Base-by-base conservation (phyloP, 768 basidiomycete genomes). In the Naganishia vishniacii region DNA sequence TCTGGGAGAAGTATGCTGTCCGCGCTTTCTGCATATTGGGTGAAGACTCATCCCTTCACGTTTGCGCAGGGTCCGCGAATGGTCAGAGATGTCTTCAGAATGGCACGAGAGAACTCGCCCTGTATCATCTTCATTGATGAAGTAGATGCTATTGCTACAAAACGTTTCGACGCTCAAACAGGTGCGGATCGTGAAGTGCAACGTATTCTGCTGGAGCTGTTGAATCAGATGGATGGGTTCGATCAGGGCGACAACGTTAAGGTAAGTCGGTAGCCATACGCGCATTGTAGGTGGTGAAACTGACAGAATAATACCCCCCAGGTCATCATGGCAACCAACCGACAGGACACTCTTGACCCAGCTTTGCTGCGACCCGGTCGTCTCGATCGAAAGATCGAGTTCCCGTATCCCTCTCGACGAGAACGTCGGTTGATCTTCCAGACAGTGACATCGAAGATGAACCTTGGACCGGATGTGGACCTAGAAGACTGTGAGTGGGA, bases 281-380 rank as follows among this genome's bases (percentile, higher is more conserved):
- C 12, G 42, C 41, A 25, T 2, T 2, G 2, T 4, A 23, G 32
- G 20, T 6, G 4, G 31, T 3, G 7, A 20, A 8, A 42, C 20
- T 28, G 28, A 31, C 11, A 40, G 16, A 5, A 18, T 11, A 11
- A 40, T 42, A 9, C 25, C 3, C 18, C 65, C 18, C 65, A 95
- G 92, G 95, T 99, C 44, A 99, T 99, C 76, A 98, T 98, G 95
- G 95, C 95, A 28, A 99, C 95, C 45, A 99, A 99, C 80, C 88
- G 95, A 71, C 89, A 90, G 48, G 95, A 99, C 78, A 99, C 95
- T 5, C 83, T 99, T 31, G 95, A 99, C 78, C 95, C 95, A 64
- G 95, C 95, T 4, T 81, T 99, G 44, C 86, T 99, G 37, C 91
- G 95, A 71, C 95, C 95, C 42, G 95, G 95, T 74, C 91, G 95